A percentile compares a stretch with the other conserved stretches of the same genome.
Conservation (phyloP, 164 flowering plant genomes). For the Magnolia changhungtana region DNA sequence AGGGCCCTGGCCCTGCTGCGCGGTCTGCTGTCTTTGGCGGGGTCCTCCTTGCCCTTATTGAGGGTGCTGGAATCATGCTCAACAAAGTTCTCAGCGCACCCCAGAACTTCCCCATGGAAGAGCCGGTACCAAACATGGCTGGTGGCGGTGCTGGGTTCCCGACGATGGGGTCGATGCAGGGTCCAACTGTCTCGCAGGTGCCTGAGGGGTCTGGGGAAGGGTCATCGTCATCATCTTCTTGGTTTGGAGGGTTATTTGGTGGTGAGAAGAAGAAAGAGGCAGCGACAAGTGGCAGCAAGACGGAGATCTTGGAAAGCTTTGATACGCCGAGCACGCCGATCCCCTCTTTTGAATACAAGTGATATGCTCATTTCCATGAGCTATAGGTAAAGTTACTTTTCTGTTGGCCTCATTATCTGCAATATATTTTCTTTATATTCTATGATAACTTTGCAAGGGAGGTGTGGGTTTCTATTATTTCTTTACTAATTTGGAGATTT, state of each 20-base stretch:
- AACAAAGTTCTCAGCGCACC: slow-evolving; percentile 51
- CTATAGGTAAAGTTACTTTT: not conserved
- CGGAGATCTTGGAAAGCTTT: slow-evolving; percentile 67
- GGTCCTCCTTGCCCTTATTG: slow-evolving; percentile 64
- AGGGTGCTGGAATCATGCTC: slow-evolving; percentile 81
- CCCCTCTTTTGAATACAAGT: slow-evolving; percentile 60
- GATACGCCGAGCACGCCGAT: slow-evolving; percentile 40
- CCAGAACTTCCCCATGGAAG: slow-evolving; percentile 60
- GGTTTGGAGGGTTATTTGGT: slow-evolving; percentile 68
- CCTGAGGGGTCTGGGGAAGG: slow-evolving; percentile 41
- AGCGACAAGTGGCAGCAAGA: slow-evolving; percentile 22
- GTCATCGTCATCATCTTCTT: slow-evolving; percentile 42
- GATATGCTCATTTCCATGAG: slow-evolving; percentile 6
- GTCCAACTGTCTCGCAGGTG: not conserved
- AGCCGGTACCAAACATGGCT: slow-evolving; percentile 28
- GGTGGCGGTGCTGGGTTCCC: slow-evolving; percentile 32
- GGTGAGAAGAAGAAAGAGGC: slow-evolving; percentile 40
- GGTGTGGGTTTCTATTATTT: not conserved
- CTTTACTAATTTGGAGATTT: not conserved
- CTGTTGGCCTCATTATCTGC: not conserved
- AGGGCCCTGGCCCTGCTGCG: slow-evolving; percentile 54
- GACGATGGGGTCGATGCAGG: slow-evolving; percentile 17
- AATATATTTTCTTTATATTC: not conserved
- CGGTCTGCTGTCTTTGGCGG: slow-evolving; percentile 74
- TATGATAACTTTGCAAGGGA: not conserved